Conservation (phyloP, 768 basidiomycete species). For the Lactarius tabidus region DNA sequence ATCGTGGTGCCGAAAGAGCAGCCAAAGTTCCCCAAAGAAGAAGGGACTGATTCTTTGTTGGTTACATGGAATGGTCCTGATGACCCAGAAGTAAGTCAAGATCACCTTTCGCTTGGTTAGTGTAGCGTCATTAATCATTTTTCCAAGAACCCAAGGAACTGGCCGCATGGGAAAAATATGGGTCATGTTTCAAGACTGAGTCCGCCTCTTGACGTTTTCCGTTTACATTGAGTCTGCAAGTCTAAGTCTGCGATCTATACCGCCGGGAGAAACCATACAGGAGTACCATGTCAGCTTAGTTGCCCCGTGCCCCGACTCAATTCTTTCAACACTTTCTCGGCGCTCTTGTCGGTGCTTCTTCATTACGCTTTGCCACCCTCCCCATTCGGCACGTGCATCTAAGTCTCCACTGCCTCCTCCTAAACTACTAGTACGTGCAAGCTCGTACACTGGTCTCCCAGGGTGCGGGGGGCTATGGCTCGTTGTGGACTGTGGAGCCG, state of each 20-base stretch:
- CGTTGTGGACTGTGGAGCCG: no score
- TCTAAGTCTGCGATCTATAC: constrained; percentile 36
- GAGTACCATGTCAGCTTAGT: constrained; percentile 31
- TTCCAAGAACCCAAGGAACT: constrained; percentile 27
- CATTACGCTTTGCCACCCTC: no score
- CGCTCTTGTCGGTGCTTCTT: no score
- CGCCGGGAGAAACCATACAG: constrained; percentile 28
- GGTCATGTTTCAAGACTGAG: constrained; percentile 33
- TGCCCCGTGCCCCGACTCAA: no score
- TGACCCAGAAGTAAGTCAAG: constrained; percentile 21
- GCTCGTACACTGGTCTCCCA: no score
- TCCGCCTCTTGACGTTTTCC: constrained; percentile 34
- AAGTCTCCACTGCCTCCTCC: no score
- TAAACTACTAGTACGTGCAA: no score
- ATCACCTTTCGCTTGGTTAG: neutral
- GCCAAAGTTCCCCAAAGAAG: neutral
- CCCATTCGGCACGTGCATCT: no score
- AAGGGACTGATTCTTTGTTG: constrained; percentile 23
- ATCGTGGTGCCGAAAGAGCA: neutral
- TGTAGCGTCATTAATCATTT: neutral
- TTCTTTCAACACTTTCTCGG: no score
- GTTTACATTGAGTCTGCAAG: constrained; percentile 37
- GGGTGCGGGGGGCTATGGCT: no score
- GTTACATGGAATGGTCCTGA: constrained; percentile 30
- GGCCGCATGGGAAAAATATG: constrained; percentile 32